These are phyloP conservation scores for Cladophialophora bantiana DNA, from an alignment of 2,329 filamentous ascomycete species.

Conservation along the genomic window DNA sequence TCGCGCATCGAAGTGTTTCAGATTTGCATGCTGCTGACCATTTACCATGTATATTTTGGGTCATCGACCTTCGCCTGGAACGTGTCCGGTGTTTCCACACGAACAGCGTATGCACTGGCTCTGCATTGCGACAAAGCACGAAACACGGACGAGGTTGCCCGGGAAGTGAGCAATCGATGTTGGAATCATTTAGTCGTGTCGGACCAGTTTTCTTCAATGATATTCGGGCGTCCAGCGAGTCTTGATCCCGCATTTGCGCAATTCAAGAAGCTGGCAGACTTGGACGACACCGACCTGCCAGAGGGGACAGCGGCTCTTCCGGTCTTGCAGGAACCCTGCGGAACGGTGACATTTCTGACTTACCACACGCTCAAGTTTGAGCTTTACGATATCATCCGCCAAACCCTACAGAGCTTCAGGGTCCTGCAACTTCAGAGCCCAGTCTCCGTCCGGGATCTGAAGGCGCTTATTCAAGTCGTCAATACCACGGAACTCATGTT, in stretches of 20 bases:
- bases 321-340: constrained; percentile 5
- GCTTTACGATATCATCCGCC: constrained; percentile 43
- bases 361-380: constrained; percentile 44
- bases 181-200: constrained; percentile 44
- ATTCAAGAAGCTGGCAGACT: constrained; percentile 22
- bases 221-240: constrained; percentile 37
- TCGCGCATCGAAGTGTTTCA: constrained; percentile 39
- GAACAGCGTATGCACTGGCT: constrained; percentile 38
- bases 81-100: constrained; percentile 37
- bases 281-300: constrained; percentile 24
- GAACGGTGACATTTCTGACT: constrained; percentile 29
- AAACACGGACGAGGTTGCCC: constrained; percentile 23
- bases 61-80: constrained; percentile 40
- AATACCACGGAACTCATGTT: constrained; percentile 27
- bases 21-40: constrained; percentile 34
- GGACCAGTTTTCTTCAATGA: constrained; percentile 44
- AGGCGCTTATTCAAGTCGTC: constrained; percentile 23
- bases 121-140: constrained; percentile 33
- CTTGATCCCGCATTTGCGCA: constrained; percentile 26
- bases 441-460: constrained; percentile 24
- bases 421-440: constrained; percentile 22
- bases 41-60: constrained; percentile 38
- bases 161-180: constrained; percentile 43
- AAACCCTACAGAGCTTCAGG: constrained; percentile 41
- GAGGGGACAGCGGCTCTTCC: constrained; percentile 7